A percentile compares a stretch with the other conserved stretches of the same genome.
These are phyloP conservation scores for Pelargonium cotyledonis DNA, from an alignment of 441 rosid species.

Conservation along the genomic window DNA sequence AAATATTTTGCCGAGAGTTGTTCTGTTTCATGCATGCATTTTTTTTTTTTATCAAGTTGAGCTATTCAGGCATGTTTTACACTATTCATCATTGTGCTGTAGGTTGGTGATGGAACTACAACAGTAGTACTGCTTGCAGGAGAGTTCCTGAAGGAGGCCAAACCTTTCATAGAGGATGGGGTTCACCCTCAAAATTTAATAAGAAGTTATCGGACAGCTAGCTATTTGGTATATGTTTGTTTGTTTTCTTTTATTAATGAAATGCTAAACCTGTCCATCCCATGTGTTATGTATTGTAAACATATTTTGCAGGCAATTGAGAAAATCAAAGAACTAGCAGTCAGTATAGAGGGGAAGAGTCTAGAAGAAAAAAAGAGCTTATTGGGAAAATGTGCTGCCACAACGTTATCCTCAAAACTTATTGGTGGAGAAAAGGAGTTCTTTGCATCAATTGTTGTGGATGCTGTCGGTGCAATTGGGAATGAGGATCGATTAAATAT, in stretches of 20 bases:
- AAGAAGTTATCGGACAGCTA: conserved; percentile 75
- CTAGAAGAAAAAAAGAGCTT: conserved; percentile 84
- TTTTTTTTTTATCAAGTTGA: background rate
- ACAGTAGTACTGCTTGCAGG: conserved; percentile 92
- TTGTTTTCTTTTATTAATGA: background rate
- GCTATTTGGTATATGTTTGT: conserved; percentile 43
- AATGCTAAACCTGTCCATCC: background rate
- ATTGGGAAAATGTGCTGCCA: conserved; percentile 89
- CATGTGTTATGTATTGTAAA: background rate
- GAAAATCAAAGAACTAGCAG: conserved; percentile 73
- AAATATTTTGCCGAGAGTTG: background rate
- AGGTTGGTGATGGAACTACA: conserved; percentile 99
- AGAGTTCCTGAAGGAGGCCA: conserved; percentile 93
- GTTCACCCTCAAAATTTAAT: conserved; percentile 91
- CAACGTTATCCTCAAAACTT: conserved; percentile 91
- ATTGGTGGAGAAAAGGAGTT: conserved; percentile 97
- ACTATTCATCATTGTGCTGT: conserved; percentile 3
- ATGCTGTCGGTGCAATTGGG: conserved; percentile 86
- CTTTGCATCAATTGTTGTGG: conserved; percentile 88
- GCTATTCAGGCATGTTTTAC: background rate
- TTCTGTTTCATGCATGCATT: background rate
- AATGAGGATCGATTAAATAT: conserved; percentile 68
- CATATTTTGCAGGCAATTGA: conserved; percentile 54
- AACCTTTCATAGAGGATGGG: conserved; percentile 91
- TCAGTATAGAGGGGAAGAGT: conserved; percentile 91